Evolutionary conservation across 306 rosid species (phyloP), one percentile per base, ranked within the genome.

Genomic region (Vicia sativa): DNA sequence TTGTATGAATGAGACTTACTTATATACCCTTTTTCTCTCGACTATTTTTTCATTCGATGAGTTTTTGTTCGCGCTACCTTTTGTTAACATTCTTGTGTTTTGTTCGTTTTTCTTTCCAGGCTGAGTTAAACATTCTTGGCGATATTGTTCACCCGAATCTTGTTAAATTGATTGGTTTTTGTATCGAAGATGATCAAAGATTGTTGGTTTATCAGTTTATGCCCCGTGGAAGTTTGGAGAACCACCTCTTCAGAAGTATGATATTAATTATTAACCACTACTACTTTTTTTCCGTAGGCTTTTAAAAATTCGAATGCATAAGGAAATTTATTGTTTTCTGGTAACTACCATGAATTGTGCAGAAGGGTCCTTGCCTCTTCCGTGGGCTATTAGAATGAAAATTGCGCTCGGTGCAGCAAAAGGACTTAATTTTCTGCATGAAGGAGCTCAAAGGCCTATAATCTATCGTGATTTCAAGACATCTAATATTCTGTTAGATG

Each of bases 141-240:
- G 95, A 92, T 61, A 95, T 92, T 64, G 73, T 77, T 59, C 96
- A 92, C 72, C 85, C 91, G 4, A 83, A 92, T 86, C 83, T 92
- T 68, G 98, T 92, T 42, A 89, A 85, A 74, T 84, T 92, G 85
- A 72, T 92, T 28, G 98, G 98, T 68, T 92, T 79, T 73, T 92
- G 95, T 80, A 92, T 92, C 52, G 98, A 92, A 79, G 96, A 89
- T 82, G 96, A 92, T 71, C 95, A 89, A 71, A 82, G 96, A 75
- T 80, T 92, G 52, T 77, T 92, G 67, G 98, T 87, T 65, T 92
- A 92, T 56, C 96, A 92, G 84, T 92, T 90, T 74, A 80, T 92
- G 92, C 96, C 91, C 13, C 92, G 98, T 14, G 98, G 98, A 84
- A 92, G 98, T 80, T 84, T 92, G 86, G 98, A 92, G 84, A 92